A percentile compares a stretch with the other conserved stretches of the same genome.
phyloP scores from a whole-genome alignment of 2,329 filamentous ascomycete genomes.

The Diatrype stigma region DNA sequence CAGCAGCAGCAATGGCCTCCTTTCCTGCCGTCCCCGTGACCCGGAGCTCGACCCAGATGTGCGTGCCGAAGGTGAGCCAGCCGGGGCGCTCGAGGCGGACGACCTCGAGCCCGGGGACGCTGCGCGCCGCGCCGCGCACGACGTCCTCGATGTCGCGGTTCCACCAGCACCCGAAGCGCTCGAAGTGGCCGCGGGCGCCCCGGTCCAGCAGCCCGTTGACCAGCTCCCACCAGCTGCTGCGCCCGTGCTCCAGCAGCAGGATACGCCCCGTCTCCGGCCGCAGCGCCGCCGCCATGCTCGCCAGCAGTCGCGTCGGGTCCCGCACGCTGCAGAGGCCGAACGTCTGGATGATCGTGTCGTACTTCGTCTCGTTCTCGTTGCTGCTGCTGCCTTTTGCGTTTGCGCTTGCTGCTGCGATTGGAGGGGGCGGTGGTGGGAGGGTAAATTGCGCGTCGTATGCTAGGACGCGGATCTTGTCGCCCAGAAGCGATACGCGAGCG shows the following conservation, averaged over 20 bases:
- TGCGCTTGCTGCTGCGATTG: slow-evolving; percentile 24
- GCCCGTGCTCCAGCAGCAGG: slow-evolving; percentile 59
- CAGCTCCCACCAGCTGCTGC: slow-evolving; percentile 49
- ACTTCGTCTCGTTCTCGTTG: slow-evolving; percentile 29
- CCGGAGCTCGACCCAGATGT: slow-evolving; percentile 54
- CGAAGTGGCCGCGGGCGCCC: slow-evolving; percentile 51
- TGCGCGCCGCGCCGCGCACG: slow-evolving; percentile 43
- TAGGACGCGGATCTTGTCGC: slow-evolving; percentile 42
- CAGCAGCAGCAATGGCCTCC: neutral
- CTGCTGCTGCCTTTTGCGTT: neutral
- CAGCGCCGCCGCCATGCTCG: slow-evolving; percentile 48
- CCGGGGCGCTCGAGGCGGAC: slow-evolving; percentile 50
- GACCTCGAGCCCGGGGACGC: slow-evolving; percentile 52
- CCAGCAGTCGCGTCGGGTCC: slow-evolving; percentile 50
- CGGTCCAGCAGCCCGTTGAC: slow-evolving; percentile 55
- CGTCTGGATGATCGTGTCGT: slow-evolving; percentile 61
- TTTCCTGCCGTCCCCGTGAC: slow-evolving; percentile 23
- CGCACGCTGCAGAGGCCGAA: slow-evolving; percentile 62
- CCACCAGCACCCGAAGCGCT: slow-evolving; percentile 64
- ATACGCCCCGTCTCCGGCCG: slow-evolving; percentile 55
- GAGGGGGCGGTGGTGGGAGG: slow-evolving; percentile 38
- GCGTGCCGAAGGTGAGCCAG: slow-evolving; percentile 52
- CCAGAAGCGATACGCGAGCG: slow-evolving; percentile 30
- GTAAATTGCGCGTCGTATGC: slow-evolving; percentile 43
- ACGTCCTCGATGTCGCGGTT: slow-evolving; percentile 58